phyloP scores from a whole-genome alignment of 768 basidiomycete species.

The Hortiboletus flavorubellus region DNA sequence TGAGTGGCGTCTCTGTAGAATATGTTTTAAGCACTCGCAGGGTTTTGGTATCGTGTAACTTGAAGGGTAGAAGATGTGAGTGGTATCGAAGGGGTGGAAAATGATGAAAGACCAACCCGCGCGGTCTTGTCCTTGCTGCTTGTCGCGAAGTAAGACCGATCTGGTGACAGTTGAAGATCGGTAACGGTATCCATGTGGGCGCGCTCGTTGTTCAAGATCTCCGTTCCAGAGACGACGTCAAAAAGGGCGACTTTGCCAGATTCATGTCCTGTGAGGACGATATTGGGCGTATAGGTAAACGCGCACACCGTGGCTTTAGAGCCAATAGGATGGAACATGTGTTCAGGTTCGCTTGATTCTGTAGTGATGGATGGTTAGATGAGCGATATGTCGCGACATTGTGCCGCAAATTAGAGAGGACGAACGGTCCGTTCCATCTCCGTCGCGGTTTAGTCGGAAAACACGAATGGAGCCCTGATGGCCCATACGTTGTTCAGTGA shows the following conservation, averaged over 20 bases:
- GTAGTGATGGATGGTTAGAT: constrained; percentile 1
- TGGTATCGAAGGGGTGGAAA: background rate
- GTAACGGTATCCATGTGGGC: constrained; percentile 87
- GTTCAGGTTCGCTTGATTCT: constrained; percentile 75
- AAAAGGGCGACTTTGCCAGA: constrained; percentile 93
- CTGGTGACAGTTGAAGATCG: constrained; percentile 87
- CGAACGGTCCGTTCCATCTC: constrained; percentile 80
- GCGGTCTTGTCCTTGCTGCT: constrained; percentile 97
- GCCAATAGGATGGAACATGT: constrained; percentile 84
- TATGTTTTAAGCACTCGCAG: constrained; percentile 91
- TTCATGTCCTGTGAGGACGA: constrained; percentile 94
- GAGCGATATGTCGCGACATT: background rate
- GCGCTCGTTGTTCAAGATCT: constrained; percentile 77
- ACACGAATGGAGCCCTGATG: constrained; percentile 87
- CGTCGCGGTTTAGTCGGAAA: constrained; percentile 80
- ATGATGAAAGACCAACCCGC: constrained; percentile 49
- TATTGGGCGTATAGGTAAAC: constrained; percentile 72
- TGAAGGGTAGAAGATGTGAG: constrained; percentile 31
- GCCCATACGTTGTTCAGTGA: constrained; percentile 98
- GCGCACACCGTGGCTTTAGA: constrained; percentile 97
- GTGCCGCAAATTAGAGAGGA: background rate
- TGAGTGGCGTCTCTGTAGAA: constrained; percentile 90
- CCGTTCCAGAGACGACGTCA: constrained; percentile 84
- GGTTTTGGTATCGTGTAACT: constrained; percentile 84
- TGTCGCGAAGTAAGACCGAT: constrained; percentile 93